phyloP scores from a whole-genome alignment of 1,139 yeast species.

The Suhomyces yuchorum region DNA sequence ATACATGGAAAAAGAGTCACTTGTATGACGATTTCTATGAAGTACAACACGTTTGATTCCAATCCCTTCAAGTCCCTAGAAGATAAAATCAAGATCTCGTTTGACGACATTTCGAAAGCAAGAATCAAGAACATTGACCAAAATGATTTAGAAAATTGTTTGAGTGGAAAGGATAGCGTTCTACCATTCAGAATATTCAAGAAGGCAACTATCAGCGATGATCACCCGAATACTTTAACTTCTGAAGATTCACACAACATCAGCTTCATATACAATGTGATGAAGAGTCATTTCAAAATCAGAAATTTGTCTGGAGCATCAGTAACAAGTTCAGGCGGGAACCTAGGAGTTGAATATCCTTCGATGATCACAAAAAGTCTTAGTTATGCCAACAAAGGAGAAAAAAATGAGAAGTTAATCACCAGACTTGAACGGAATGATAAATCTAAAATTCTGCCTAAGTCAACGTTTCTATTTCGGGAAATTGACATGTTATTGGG shows the following conservation, averaged over 20 bases:
- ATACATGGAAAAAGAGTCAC: slow-evolving; percentile 16
- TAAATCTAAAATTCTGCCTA: slow-evolving; percentile 5
- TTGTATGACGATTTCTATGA: slow-evolving; percentile 42
- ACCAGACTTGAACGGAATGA: slow-evolving; percentile 13
- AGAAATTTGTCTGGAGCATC: slow-evolving; percentile 39
- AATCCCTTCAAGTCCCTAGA: slow-evolving; percentile 35
- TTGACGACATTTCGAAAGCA: slow-evolving; percentile 30
- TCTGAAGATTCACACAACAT: slow-evolving; percentile 37
- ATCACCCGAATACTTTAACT: slow-evolving; percentile 13
- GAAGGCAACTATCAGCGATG: slow-evolving; percentile 5
- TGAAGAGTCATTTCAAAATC: slow-evolving; percentile 35
- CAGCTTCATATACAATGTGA: slow-evolving; percentile 34
- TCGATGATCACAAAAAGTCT: slow-evolving; percentile 7
- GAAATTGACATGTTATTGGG: slow-evolving; percentile 34
- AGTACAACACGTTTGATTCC: slow-evolving; percentile 35
- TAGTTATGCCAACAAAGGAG: slow-evolving; percentile 10
- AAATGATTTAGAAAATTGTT: slow-evolving; percentile 28
- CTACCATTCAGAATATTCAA: slow-evolving; percentile 36
- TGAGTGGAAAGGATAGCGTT: slow-evolving; percentile 31
- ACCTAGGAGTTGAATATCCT: slow-evolving; percentile 6
- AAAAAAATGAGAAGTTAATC: slow-evolving; percentile 12
- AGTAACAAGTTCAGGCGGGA: slow-evolving; percentile 8
- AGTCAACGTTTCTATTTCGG: slow-evolving; percentile 26
- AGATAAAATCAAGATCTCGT: slow-evolving; percentile 29
- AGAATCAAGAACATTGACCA: slow-evolving; percentile 27